Evolutionary conservation across 345 rosid genomes (phyloP).

Genomic region (Passiflora organensis): DNA sequence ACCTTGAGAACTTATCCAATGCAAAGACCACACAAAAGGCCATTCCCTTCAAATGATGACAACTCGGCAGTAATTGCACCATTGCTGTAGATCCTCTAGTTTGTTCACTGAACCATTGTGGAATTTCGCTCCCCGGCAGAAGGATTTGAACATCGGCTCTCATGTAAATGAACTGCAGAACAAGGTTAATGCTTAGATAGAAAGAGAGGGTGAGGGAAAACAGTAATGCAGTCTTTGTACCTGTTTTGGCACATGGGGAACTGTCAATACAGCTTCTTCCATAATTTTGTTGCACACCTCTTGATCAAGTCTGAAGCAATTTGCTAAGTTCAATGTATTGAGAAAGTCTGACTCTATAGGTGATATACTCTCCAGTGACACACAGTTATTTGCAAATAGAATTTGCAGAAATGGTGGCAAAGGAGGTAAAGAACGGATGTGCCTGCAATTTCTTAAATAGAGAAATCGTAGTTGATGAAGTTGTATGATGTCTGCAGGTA

Average conservation of each 20-base stretch:
- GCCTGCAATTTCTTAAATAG: not conserved
- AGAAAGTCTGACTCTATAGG: not conserved
- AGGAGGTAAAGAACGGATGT: not conserved
- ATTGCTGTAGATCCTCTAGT: not conserved
- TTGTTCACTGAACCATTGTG: conserved; percentile 9
- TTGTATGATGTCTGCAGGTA: not conserved
- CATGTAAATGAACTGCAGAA: not conserved
- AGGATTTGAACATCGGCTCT: not conserved
- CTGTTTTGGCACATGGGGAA: not conserved
- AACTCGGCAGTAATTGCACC: not conserved
- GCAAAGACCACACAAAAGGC: conserved; percentile 6
- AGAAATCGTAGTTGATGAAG: not conserved
- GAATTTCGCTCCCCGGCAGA: conserved; percentile 13
- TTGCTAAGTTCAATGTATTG: not conserved
- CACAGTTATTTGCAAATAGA: not conserved
- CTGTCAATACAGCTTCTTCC: not conserved
- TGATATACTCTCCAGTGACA: not conserved
- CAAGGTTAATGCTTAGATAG: not conserved
- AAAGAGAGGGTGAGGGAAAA: not conserved
- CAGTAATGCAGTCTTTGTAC: not conserved
- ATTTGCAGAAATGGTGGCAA: not conserved
- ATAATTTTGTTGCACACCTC: not conserved
- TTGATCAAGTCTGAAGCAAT: conserved; percentile 1
- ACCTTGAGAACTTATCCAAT: not conserved
- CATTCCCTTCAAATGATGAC: not conserved